Base-by-base conservation (phyloP, 371 early-diverging fungal genomes). In the Mortierella sp. region DNA sequence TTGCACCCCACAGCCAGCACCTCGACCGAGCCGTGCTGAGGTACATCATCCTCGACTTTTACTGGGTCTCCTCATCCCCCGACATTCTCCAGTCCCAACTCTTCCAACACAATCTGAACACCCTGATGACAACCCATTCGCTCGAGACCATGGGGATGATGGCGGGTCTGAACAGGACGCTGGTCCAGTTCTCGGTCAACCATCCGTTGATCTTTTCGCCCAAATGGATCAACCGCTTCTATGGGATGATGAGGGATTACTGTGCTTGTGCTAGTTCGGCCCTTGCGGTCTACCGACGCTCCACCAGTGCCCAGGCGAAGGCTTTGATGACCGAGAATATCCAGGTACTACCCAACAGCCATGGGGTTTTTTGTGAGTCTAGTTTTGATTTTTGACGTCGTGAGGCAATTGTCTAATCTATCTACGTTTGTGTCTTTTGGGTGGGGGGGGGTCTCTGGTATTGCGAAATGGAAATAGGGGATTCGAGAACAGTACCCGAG, bases 171-270 rank as follows among this genome's bases (percentile, higher is more conserved):
- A n/a, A 5, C 1, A 26, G 16, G 14, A n/a, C 66, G 0, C 55
- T 73, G 5, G 11, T 19, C 4, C 0, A 44, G 3, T 61, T 78
- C 0, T 40, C 37, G 22, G 43, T 37, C 0, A 64, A 73, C 4
- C 58, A 73, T 43, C 73, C 78, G 0, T 37, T 78, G 14, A 66
- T 78, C 26, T 78, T 78, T 34, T 69, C 73, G 2, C 58, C 73
- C 13, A 72, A 29, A 16, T 26, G 43, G 11, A 65, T 69, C 34
- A 9, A 64, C 1, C 48, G 48, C 7, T 73, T 65, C 29, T 22
- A 41, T 29, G 4, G 31, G 0, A 31, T 29, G 2, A 58, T 55
- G 22, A 9, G 22, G 11, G 24, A 69, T 29, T 50, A 68, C 47
- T 48, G 44, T 5, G 16, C 45, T 13, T 47, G 61, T 45, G 69